Conservation (phyloP, 139 green algal genomes). For the Coccomyxa sp. region DNA sequence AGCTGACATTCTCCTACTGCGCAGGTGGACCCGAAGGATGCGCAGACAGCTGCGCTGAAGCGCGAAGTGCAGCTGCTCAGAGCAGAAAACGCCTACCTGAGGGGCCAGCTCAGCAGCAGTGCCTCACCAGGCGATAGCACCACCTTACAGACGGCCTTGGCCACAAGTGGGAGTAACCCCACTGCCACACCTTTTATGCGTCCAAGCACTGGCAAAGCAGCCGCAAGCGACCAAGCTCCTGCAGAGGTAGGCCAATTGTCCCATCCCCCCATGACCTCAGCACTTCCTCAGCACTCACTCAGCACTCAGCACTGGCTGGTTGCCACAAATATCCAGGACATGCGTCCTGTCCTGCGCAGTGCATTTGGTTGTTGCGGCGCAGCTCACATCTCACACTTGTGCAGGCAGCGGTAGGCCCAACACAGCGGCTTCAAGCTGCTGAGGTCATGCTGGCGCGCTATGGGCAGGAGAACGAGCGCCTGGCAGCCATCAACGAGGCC, state of each 20-base stretch:
- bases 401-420: background rate
- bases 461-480: constrained; percentile 55
- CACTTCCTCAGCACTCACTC: background rate
- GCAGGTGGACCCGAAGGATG: constrained; percentile 47
- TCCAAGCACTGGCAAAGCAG: too few relatives aligned
- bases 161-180: background rate
- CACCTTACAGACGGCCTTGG: background rate
- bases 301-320: background rate
- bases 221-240: too few relatives aligned
- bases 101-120: constrained; percentile 32
- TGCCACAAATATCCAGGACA: background rate
- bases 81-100: constrained; percentile 45
- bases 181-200: too few relatives aligned
- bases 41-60: constrained; percentile 47
- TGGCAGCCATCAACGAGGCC: constrained; percentile 56
- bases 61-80: constrained; percentile 77
- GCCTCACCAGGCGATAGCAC: constrained; percentile 18
- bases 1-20: background rate
- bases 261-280: background rate
- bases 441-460: constrained; percentile 37
- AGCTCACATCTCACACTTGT: too few relatives aligned
- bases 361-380: too few relatives aligned
- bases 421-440: constrained; percentile 19
- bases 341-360: background rate
- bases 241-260: background rate